phyloP scores from a whole-genome alignment of 768 basidiomycete genomes.

The Coprinopsis marcescibilis region DNA sequence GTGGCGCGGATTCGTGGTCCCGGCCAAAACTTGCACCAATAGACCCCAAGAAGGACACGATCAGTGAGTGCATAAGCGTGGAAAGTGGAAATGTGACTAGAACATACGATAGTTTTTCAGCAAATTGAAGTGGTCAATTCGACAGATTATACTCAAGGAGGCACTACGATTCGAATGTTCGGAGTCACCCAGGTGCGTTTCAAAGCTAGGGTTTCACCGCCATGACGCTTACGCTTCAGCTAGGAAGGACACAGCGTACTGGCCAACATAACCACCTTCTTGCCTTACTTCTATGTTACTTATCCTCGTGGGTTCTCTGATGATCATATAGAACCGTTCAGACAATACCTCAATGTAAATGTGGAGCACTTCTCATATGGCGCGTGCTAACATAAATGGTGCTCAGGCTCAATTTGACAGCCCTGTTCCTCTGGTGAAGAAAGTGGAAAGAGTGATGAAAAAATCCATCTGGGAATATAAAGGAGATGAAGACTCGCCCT shows the following conservation, averaged over 20 bases:
- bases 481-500: constrained; percentile 73
- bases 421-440: constrained; percentile 26
- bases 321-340: constrained; percentile 62
- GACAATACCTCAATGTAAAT: constrained; percentile 70
- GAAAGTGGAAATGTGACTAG: not conserved
- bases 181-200: constrained; percentile 78
- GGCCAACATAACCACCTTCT: constrained; percentile 72
- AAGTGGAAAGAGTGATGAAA: constrained; percentile 55
- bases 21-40: constrained; percentile 54
- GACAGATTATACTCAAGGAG: constrained; percentile 37
- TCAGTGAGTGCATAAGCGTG: too few relatives aligned
- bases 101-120: constrained; percentile 66
- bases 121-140: constrained; percentile 87
- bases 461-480: constrained; percentile 84
- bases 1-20: constrained; percentile 71
- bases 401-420: constrained; percentile 26
- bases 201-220: not conserved
- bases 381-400: not conserved
- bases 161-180: constrained; percentile 62
- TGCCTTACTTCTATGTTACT: constrained; percentile 91
- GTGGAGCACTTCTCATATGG: not conserved
- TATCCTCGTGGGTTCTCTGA: constrained; percentile 77
- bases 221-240: constrained; percentile 3
- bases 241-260: constrained; percentile 88
- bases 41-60: constrained; percentile 55